Base-by-base conservation (phyloP, 2,329 filamentous ascomycete species). In the Fusarium sp. region DNA sequence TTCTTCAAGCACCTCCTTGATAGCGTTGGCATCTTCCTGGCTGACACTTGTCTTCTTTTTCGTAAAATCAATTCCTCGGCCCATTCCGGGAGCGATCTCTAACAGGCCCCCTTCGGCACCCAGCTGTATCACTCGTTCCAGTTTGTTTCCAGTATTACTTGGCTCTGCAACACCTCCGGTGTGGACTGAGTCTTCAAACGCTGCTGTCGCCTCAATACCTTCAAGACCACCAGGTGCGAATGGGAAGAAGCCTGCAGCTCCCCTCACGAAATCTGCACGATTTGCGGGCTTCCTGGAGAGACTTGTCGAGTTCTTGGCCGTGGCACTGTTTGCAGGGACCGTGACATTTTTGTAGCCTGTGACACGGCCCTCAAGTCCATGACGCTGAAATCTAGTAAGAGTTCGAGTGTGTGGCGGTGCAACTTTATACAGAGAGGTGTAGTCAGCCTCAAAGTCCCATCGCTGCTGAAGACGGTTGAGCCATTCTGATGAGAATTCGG, bases 311-410 rank as follows among this genome's bases (percentile, higher is more conserved):
- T 97, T 97, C 81, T 98, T 99, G 49, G 94, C 95, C 18, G 93
- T 98, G 18, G 92, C 93, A 74, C 92, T 97, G 75, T 90, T 92
- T 34, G 93, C 93, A 7, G 95, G 93, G 11, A 98, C 90, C 2
- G 96, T 98, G 52, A 98, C 93, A 78, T 98, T 96, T 77, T 91
- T 92, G 80, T 99, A 98, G 52, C 94, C 94, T 11, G 93, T 97
- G 25, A 99, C 95, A 54, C 91, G 88, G 23, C 96, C 96, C 80
- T 98, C 94, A 16, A 98, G 86, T 8, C 96, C 96, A 80, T 97
- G 93, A 58, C 96, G 88, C 45, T 90, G 91, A 79, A 99, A 99
- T 30, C 96, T 90, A 28, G 93, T 97, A 72, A 98, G 91, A n/a
- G 94, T 98, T 61, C 96, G 89, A 18, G 94, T 95, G 81, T 98